phyloP scores from a whole-genome alignment of 305 asterid genomes.

The Fraxinus sp. region DNA sequence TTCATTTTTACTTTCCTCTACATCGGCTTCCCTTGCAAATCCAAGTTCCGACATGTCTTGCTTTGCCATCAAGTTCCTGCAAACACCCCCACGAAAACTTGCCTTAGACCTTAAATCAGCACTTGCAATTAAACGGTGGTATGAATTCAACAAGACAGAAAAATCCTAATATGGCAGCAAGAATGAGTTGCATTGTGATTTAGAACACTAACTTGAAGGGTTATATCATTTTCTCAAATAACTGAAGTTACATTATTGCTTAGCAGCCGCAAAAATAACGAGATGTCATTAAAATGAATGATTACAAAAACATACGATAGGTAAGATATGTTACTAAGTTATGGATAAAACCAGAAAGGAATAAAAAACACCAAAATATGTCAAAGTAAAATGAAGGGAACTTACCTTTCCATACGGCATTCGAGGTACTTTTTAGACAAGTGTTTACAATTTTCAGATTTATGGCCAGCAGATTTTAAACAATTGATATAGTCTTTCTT shows the following conservation, averaged over 20 bases:
- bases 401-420: conserved; percentile 95
- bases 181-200: neutral
- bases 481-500: conserved; percentile 83
- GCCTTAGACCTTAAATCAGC: neutral
- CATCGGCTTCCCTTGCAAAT: conserved; percentile 39
- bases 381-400: neutral
- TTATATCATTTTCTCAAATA: neutral
- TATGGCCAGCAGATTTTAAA: conserved; percentile 69
- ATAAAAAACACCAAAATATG: neutral
- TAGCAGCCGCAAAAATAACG: neutral
- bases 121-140: neutral
- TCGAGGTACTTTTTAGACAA: conserved; percentile 80
- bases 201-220: neutral
- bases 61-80: conserved; percentile 97
- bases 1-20: conserved; percentile 30
- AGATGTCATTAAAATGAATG: neutral
- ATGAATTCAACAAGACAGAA: neutral
- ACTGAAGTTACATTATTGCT: neutral
- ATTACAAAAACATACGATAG: neutral
- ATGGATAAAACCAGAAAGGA: neutral
- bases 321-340: neutral
- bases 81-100: conserved; percentile 4
- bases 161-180: neutral
- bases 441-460: conserved; percentile 72
- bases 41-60: conserved; percentile 93